Evolutionary conservation across 345 rosid species (phyloP).

Genomic region (Luvunga scandens): DNA sequence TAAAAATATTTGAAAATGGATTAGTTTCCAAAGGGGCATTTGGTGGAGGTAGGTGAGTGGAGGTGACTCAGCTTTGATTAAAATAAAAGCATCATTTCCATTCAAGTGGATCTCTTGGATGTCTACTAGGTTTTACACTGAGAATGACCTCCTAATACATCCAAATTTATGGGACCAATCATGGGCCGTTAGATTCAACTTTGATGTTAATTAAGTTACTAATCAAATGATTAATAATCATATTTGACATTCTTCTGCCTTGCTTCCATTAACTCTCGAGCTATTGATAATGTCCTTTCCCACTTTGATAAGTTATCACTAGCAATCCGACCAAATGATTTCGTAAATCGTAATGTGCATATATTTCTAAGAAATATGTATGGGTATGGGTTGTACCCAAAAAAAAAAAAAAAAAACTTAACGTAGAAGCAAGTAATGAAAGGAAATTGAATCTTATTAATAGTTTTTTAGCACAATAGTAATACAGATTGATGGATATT

Average conservation of each 20-base stretch:
- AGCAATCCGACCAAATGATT: background rate
- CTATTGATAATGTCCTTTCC: background rate
- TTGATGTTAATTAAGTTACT: background rate
- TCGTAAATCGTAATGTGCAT: background rate
- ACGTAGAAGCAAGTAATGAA: background rate
- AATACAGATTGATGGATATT: too few relatives aligned
- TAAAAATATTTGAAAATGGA: background rate
- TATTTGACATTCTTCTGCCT: background rate
- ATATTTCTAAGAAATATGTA: background rate
- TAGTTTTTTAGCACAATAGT: background rate
- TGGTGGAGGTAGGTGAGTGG: constrained; percentile 17
- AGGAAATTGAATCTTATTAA: background rate
- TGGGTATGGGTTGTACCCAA: too few relatives aligned
- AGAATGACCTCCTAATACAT: background rate
- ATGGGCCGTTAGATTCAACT: background rate
- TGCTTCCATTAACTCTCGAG: background rate
- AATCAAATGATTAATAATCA: background rate
- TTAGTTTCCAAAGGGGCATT: background rate
- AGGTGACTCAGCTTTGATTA: constrained; percentile 25
- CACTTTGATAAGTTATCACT: background rate
- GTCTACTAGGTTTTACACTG: constrained; percentile 5
- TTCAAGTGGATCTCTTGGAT: constrained; percentile 26
- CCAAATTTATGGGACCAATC: background rate
- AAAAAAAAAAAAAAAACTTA: too few relatives aligned
- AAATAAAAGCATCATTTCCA: background rate